These are phyloP conservation scores for Pyricularia grisea DNA, from an alignment of 2,329 filamentous ascomycete genomes.

Conservation along the genomic window DNA sequence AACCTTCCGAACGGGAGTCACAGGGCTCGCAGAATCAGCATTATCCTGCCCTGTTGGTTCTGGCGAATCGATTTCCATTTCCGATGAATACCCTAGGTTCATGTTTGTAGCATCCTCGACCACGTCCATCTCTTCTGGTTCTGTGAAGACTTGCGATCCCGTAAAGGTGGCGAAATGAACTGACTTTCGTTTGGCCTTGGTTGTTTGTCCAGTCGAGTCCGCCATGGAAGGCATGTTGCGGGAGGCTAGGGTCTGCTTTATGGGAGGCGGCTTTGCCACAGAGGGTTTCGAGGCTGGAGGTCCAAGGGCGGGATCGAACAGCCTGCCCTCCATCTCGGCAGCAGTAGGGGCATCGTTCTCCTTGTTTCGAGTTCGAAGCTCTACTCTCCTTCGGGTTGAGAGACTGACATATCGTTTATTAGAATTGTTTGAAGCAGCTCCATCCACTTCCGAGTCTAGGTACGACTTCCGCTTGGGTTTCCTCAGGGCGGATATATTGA, in stretches of 20 bases:
- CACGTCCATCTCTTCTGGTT: not conserved
- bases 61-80: not conserved
- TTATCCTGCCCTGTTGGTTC: not conserved
- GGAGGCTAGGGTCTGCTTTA: not conserved
- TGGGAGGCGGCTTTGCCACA: not conserved
- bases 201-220: not conserved
- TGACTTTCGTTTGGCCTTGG: slow-evolving; percentile 19
- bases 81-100: not conserved
- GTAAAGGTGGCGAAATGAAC: slow-evolving; percentile 21
- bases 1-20: slow-evolving; percentile 3
- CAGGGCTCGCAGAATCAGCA: not conserved
- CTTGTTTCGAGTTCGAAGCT: not conserved
- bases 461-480: not conserved
- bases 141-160: not conserved
- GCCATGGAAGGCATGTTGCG: not conserved
- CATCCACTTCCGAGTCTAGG: not conserved
- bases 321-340: not conserved
- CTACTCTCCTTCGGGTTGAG: not conserved
- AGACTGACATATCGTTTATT: slow-evolving; percentile 13
- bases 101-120: not conserved
- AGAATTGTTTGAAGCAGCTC: slow-evolving; percentile 11
- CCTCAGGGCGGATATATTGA: not conserved
- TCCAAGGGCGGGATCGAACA: not conserved
- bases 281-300: not conserved
- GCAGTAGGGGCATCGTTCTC: not conserved